Evolutionary conservation across 2,329 filamentous ascomycete species (phyloP), one percentile per base, ranked within the genome.

Genomic region (Colletotrichum limetticola): DNA sequence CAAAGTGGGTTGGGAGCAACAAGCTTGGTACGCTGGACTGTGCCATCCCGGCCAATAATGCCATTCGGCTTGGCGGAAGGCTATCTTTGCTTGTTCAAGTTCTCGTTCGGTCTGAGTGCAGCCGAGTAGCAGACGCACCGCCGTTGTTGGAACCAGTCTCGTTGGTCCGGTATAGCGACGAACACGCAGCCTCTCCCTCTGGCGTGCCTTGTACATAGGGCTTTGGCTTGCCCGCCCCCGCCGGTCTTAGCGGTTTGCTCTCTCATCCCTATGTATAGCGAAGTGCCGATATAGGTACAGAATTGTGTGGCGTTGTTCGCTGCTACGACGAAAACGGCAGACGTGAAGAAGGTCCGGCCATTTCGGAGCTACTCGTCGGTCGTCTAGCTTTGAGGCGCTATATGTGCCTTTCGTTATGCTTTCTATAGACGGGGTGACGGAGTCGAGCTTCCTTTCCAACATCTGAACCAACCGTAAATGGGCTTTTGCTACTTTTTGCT

Each of bases 101-200:
- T 42, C 61, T 75, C 58, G 68, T 72, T 78, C 77, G 74, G 78
- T 75, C 76, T 75, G 71, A 78, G 75, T 77, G 75, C 72, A 78
- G 75, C 78, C 77, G 78, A 79, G 61, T 59, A 68, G 42, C 28
- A 55, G 14, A 37, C 55, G 46, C 22, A 46, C 70, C 42, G 46
- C 49, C 66, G 59, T 53, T 30, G 30, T 46, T 46, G 24, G 60
- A 59, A 64, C 62, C 37, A 24, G 35, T 61, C 60, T 46, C 28
- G 55, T 61, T 65, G 56, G 66, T 30, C 24, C 30, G 55, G 58
- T 24, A 32, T 19, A 61, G 32, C 37, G 58, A 30, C 55, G 37
- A 30, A 37, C 49, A 62, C 49, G 56, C 71, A 72, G 61, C 53
- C 58, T 59, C 65, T 53, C 46, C 11, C 37, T 22, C 49, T 72